Percentiles rank a stretch among this genome's conserved stretches.
These are phyloP conservation scores for Penicillium sp. DNA, from an alignment of 2,329 filamentous ascomycete genomes.

Conservation along the genomic window DNA sequence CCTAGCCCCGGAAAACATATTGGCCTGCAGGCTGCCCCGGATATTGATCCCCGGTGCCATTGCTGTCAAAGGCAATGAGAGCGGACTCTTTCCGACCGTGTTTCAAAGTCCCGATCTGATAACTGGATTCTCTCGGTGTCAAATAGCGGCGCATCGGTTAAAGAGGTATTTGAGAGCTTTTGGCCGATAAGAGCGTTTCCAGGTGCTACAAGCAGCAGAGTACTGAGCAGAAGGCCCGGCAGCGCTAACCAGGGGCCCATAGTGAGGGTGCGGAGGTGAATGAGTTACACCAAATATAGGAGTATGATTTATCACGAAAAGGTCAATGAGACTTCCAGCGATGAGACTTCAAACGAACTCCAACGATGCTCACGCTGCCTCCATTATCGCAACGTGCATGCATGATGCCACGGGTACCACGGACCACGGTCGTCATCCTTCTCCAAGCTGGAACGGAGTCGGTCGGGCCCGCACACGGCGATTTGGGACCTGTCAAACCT, in stretches of 20 bases:
- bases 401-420: constrained; percentile 1
- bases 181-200: constrained; percentile 12
- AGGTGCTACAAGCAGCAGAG: constrained; percentile 14
- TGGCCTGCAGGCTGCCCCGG: too few species aligned
- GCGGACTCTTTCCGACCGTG: constrained; percentile 10
- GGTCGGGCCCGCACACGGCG: background rate
- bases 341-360: too few species aligned
- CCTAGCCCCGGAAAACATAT: constrained; percentile 5
- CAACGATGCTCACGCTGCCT: background rate
- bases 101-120: constrained; percentile 21
- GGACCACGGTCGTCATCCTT: constrained; percentile 5
- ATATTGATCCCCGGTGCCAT: background rate
- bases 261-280: background rate
- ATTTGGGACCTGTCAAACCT: background rate
- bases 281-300: background rate
- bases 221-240: constrained; percentile 10
- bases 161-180: constrained; percentile 12
- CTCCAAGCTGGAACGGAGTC: background rate
- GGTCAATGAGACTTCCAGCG: background rate
- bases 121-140: constrained; percentile 27
- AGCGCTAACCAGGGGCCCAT: constrained; percentile 11
- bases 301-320: too few species aligned
- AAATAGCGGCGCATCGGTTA: constrained; percentile 23
- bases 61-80: constrained; percentile 25
- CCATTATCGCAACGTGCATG: background rate